Conservation (phyloP, 129 eudicot genomes). For the Pulicaria dysenterica region DNA sequence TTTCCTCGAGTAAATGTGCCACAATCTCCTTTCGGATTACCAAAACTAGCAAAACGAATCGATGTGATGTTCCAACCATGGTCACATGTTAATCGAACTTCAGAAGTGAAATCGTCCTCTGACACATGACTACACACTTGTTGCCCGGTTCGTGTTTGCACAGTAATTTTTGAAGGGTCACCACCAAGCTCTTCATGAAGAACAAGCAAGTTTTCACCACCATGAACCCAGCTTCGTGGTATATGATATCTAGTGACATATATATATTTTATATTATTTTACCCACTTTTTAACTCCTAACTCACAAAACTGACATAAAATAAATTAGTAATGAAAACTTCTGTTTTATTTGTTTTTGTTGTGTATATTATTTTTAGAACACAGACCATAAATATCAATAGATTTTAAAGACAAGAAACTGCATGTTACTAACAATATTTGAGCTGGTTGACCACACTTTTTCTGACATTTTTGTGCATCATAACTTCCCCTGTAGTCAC, state of each 20-base stretch:
- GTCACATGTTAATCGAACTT: conserved; percentile 57
- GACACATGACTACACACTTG: conserved; percentile 54
- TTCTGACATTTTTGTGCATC: conserved; percentile 63
- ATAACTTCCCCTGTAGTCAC: conserved; percentile 76
- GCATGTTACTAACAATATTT: conserved; percentile 55
- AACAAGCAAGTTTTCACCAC: conserved; percentile 70
- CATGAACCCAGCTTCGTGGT: conserved; percentile 75
- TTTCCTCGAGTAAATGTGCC: conserved; percentile 50
- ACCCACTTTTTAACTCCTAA: not conserved
- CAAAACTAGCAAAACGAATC: conserved; percentile 63
- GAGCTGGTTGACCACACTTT: conserved; percentile 82
- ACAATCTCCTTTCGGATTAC: conserved; percentile 62
- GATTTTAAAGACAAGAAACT: not conserved
- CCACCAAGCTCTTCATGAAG: conserved; percentile 85
- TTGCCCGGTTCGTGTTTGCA: conserved; percentile 47
- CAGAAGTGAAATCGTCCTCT: conserved; percentile 61
- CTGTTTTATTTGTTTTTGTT: not conserved
- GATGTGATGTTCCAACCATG: conserved; percentile 53
- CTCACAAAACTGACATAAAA: too few relatives aligned
- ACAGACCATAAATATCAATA: too few relatives aligned
- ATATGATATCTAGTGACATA: conserved; percentile 56
- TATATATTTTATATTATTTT: not conserved
- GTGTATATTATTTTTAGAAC: too few relatives aligned
- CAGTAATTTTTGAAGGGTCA: conserved; percentile 56
- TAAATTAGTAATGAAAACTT: too few relatives aligned